phyloP scores from a whole-genome alignment of 345 rosid genomes.

The Brassica nigra region DNA sequence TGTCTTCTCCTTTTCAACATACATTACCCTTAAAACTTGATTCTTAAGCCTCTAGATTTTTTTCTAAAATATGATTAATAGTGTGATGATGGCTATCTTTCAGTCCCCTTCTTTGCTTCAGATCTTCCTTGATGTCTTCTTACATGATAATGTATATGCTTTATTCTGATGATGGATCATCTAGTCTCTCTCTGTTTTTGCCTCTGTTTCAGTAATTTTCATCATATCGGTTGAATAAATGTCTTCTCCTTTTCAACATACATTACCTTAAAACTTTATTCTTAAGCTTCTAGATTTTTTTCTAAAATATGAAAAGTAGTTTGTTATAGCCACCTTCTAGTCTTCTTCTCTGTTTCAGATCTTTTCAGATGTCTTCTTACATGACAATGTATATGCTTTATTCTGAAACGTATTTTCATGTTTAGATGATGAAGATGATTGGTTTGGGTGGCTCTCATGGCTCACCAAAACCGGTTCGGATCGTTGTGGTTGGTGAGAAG shows the following conservation, averaged over 20 bases:
- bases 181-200: too few relatives aligned
- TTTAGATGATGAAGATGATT: slow-evolving; percentile 46
- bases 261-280: neutral
- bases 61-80: neutral
- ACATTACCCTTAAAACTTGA: neutral
- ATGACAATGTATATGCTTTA: neutral
- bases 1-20: neutral
- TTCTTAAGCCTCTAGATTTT: neutral
- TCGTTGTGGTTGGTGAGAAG: slow-evolving; percentile 82
- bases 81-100: too few relatives aligned
- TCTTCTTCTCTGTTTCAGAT: neutral
- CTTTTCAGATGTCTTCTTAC: slow-evolving; percentile 6
- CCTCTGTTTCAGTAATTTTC: neutral
- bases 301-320: neutral
- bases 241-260: neutral
- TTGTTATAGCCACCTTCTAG: neutral
- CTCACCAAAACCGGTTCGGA: slow-evolving; percentile 55
- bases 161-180: too few relatives aligned
- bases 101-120: too few relatives aligned
- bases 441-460: slow-evolving; percentile 27
- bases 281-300: neutral
- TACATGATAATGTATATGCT: too few relatives aligned
- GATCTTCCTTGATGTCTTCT: too few relatives aligned
- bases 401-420: neutral
- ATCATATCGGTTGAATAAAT: neutral